These are phyloP conservation scores for Elsinoe arachidis DNA, from an alignment of 2,329 filamentous ascomycete species.

Conservation along the genomic window DNA sequence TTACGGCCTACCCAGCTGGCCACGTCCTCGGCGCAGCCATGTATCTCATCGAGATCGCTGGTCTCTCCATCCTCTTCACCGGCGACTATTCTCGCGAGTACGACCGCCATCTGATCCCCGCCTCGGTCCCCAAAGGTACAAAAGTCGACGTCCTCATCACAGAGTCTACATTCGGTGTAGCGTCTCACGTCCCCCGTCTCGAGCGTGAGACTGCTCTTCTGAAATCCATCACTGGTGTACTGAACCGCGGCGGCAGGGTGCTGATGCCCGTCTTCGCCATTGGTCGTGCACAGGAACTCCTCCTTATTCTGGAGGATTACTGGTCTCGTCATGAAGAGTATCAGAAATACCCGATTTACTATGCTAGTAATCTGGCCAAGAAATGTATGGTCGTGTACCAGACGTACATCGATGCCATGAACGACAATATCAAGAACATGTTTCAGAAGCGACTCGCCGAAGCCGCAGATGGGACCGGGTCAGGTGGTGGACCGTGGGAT, in stretches of 20 bases:
- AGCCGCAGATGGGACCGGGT: constrained; percentile 53
- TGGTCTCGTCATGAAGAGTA: constrained; percentile 85
- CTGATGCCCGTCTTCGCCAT: constrained; percentile 94
- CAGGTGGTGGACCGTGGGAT: constrained; percentile 87
- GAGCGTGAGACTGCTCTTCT: constrained; percentile 90
- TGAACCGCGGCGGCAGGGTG: constrained; percentile 86
- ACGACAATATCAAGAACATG: constrained; percentile 96
- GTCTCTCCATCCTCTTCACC: constrained; percentile 93
- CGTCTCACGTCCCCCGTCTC: constrained; percentile 79
- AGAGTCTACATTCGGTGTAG: constrained; percentile 94
- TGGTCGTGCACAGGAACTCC: constrained; percentile 83
- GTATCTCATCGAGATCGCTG: constrained; percentile 96
- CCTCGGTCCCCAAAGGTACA: constrained; percentile 76
- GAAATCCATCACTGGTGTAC: constrained; percentile 84
- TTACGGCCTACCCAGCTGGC: constrained; percentile 92
- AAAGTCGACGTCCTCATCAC: constrained; percentile 96
- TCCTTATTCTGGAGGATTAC: constrained; percentile 93
- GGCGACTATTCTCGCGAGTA: constrained; percentile 96
- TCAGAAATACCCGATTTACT: constrained; percentile 91
- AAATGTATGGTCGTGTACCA: constrained; percentile 99
- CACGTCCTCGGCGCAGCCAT: constrained; percentile 98
- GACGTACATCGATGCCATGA: constrained; percentile 97
- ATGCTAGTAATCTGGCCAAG: constrained; percentile 85
- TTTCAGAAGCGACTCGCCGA: constrained; percentile 89
- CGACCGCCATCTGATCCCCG: constrained; percentile 89